A percentile compares a stretch with the other conserved stretches of the same genome.
phyloP scores from a whole-genome alignment of 805 yeast genomes.

The Kregervanrija fluxuum region DNA sequence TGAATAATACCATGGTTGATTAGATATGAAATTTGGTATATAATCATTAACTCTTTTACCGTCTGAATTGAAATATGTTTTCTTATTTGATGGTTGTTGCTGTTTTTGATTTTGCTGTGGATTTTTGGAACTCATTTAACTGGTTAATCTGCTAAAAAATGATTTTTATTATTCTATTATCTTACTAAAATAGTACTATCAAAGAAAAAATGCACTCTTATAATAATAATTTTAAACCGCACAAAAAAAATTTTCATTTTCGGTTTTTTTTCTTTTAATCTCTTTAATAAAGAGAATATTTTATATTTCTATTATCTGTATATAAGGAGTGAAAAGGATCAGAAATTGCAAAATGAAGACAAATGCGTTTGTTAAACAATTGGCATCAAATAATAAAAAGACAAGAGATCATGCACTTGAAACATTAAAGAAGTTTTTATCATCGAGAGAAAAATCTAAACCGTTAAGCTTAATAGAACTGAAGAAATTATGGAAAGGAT shows the following conservation, averaged over 20 bases:
- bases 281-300: too few relatives aligned
- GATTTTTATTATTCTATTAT: too few relatives aligned
- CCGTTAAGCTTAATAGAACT: constrained; percentile 46
- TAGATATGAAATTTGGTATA: constrained; percentile 34
- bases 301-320: too few relatives aligned
- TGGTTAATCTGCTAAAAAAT: background rate
- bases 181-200: too few relatives aligned
- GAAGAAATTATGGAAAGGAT: constrained; percentile 93
- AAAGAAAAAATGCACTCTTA: too few relatives aligned
- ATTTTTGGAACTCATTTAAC: too few relatives aligned
- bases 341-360: constrained; percentile 20
- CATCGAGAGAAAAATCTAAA: constrained; percentile 34
- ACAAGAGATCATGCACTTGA: constrained; percentile 70
- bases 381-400: constrained; percentile 76
- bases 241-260: too few relatives aligned
- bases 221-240: too few relatives aligned
- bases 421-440: constrained; percentile 52
- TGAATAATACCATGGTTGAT: constrained; percentile 35
- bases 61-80: constrained; percentile 6
- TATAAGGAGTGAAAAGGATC: too few relatives aligned
- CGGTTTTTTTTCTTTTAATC: too few relatives aligned
- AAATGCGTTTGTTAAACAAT: constrained; percentile 62
- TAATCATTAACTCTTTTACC: constrained; percentile 29
- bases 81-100: constrained; percentile 7
- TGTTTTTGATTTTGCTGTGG: background rate